Evolutionary conservation across 371 early-diverging fungal genomes (phyloP), one percentile per base, ranked within the genome.

Genomic region (Saksenaea vasiformis): DNA sequence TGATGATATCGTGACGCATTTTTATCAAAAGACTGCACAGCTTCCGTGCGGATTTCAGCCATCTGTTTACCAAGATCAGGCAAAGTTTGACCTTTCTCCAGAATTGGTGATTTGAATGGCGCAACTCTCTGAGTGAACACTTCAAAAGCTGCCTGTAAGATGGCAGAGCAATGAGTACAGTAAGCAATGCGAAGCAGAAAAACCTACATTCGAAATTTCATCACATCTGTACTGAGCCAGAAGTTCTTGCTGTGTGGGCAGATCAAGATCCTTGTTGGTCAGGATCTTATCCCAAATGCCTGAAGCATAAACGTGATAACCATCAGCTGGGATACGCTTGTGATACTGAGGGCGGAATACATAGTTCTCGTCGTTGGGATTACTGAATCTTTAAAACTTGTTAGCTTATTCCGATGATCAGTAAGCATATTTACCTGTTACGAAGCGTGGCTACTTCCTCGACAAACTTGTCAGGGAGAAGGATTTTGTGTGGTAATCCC

Each of bases 191-290:
- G n/a, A n/a, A 34, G 38, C 31, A 37, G 27, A 8, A 35, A 31
- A 31, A 28, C 58, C 66, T 71, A 82, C 85, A 56, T 85, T 87
- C n/a, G 93, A 88, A 62, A 98, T 97, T 73, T 98, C 99, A 65
- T 98, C 99, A 74, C 99, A 98, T 57, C 99, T 91, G 76, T 92
- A 98, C 80, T 98, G 98, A 27, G 98, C 98, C 61, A 99, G 80
- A 51, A 99, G 78, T 71, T 98, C 94, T 79, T 96, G 97, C 74
- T 99, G 98, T 2, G 98, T 97, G 3, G 99, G 99, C 51, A 99
- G 77, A 80, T 99, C 98, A 64, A 99, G 79, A 67, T 98, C 98
- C 64, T 92, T 92, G 83, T 96, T 97, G 67, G 91, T 86, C 63
- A 93, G 78, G 53, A 98, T 94, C 80, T 94, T 94, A 64, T 90